A percentile compares a stretch with the other conserved stretches of the same genome.
These are phyloP conservation scores for Ulmus americana DNA, from an alignment of 331 rosid species.

Conservation along the genomic window DNA sequence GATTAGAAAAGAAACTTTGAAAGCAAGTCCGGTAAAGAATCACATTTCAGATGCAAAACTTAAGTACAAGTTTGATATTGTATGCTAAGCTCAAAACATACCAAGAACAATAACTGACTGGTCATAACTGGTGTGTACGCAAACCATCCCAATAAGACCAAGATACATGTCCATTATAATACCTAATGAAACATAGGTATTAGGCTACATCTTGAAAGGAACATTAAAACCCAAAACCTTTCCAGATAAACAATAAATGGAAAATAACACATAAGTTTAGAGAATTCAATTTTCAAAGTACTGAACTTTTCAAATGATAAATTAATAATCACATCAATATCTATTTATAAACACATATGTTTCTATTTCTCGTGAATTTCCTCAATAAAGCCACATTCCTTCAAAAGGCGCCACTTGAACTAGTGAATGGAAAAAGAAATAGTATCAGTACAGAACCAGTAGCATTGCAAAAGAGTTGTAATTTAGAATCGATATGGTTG, in stretches of 20 bases:
- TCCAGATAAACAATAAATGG: constrained; percentile 34
- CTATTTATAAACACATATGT: constrained; percentile 49
- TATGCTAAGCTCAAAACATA: no score
- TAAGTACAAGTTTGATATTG: no score
- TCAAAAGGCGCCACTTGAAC: constrained; percentile 91
- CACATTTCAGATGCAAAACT: no score
- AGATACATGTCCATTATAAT: no score
- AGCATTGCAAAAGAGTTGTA: background rate
- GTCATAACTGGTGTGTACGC: no score
- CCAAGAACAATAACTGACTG: no score
- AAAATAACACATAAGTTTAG: constrained; percentile 22
- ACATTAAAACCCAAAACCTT: constrained; percentile 59
- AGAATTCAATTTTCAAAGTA: background rate
- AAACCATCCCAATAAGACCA: no score
- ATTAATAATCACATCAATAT: background rate
- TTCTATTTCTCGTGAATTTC: constrained; percentile 95
- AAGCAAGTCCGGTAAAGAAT: no score
- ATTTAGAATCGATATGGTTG: background rate
- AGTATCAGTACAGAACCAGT: constrained; percentile 18
- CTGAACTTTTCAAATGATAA: background rate
- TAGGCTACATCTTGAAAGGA: constrained; percentile 21
- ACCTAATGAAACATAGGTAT: no score
- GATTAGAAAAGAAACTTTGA: no score
- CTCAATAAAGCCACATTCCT: constrained; percentile 76
- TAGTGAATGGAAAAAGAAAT: constrained; percentile 29